Percentiles rank a stretch among this genome's conserved stretches.
These are phyloP conservation scores for Heterobasidion occidentale DNA, from an alignment of 1,284 basidiomycete species.

Conservation along the genomic window DNA sequence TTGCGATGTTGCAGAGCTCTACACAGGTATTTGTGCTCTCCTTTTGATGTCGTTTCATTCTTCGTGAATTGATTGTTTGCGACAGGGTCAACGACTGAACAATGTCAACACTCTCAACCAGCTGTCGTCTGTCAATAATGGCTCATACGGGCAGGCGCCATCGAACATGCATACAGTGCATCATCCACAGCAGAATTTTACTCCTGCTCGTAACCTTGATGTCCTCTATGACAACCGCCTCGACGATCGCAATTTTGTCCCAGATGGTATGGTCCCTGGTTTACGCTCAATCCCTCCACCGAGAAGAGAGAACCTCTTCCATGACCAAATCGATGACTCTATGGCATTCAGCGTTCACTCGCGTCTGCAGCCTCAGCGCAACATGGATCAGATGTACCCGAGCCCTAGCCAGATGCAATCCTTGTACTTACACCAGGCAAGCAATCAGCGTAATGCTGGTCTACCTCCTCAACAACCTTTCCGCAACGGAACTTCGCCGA, in stretches of 20 bases:
- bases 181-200: slow-evolving; percentile 30
- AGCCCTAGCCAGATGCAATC: slow-evolving; percentile 30
- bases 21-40: slow-evolving; percentile 37
- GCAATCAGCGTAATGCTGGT: slow-evolving; percentile 39
- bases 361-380: slow-evolving; percentile 42
- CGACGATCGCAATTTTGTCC: slow-evolving; percentile 71
- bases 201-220: slow-evolving; percentile 42
- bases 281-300: slow-evolving; percentile 57
- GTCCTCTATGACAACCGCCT: slow-evolving; percentile 61
- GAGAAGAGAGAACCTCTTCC: slow-evolving; percentile 53
- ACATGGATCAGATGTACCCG: slow-evolving; percentile 48
- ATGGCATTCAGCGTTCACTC: slow-evolving; percentile 53
- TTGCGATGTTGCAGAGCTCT: slow-evolving; percentile 64
- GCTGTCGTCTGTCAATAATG: slow-evolving; percentile 18
- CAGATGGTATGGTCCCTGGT: slow-evolving; percentile 78
- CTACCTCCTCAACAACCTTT: slow-evolving; percentile 57
- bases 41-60: neutral
- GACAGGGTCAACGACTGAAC: slow-evolving; percentile 21
- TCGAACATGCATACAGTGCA: slow-evolving; percentile 22
- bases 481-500: slow-evolving; percentile 63
- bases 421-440: slow-evolving; percentile 37
- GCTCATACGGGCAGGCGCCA: slow-evolving; percentile 20
- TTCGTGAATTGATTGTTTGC: neutral
- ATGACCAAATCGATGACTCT: slow-evolving; percentile 54
- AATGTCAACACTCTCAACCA: slow-evolving; percentile 18